Conservation (phyloP, 768 basidiomycete genomes). For the Boletus subcaerulescens region DNA sequence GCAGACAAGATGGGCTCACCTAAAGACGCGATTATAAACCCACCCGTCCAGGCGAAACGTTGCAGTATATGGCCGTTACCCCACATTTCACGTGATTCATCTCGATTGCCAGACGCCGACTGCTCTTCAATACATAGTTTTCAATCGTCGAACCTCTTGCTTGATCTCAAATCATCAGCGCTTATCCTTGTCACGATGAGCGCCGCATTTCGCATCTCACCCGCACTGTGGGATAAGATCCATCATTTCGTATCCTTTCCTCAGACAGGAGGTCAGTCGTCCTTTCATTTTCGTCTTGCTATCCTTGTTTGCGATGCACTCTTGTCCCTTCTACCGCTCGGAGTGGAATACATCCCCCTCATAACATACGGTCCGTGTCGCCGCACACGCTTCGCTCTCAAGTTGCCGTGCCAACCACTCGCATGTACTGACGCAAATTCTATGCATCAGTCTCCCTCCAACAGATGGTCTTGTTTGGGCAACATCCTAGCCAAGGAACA, state of each 20-base stretch:
- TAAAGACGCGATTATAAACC: too few species aligned
- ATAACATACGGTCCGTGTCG: too few species aligned
- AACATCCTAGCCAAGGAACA: slow-evolving; percentile 93
- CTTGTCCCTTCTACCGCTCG: neutral
- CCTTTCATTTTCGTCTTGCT: neutral
- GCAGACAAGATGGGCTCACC: too few species aligned
- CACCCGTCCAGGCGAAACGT: too few species aligned
- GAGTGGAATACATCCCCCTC: too few species aligned
- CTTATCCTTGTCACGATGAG: slow-evolving; percentile 30
- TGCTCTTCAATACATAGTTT: too few species aligned
- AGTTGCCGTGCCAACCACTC: neutral
- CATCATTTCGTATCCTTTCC: slow-evolving; percentile 90
- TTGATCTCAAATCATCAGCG: too few species aligned
- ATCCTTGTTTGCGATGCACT: neutral
- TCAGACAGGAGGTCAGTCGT: slow-evolving; percentile 77
- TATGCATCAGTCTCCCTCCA: slow-evolving; percentile 79
- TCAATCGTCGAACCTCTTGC: too few species aligned
- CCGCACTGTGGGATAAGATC: slow-evolving; percentile 84
- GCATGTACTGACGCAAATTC: slow-evolving; percentile 5
- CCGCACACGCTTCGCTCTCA: too few species aligned
- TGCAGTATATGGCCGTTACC: too few species aligned
- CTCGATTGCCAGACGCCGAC: too few species aligned
- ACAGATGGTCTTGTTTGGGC: slow-evolving; percentile 97
- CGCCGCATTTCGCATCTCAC: slow-evolving; percentile 63
- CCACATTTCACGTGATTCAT: too few species aligned